phyloP scores from a whole-genome alignment of 331 rosid genomes.

The Dryas integrifolia region DNA sequence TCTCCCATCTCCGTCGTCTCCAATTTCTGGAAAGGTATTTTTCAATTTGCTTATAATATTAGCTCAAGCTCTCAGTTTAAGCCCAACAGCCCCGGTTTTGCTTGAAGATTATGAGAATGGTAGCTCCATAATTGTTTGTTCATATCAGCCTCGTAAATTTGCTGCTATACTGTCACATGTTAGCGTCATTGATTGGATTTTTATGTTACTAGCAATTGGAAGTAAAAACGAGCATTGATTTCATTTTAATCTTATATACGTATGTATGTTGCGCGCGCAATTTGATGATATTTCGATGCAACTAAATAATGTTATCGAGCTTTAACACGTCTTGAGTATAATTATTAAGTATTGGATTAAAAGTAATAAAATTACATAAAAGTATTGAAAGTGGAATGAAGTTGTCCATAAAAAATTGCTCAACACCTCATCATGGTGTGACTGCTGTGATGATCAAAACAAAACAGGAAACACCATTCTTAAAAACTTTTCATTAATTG shows the following conservation, averaged over 20 bases:
- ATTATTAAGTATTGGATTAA: background rate
- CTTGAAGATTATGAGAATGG: background rate
- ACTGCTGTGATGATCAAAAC: background rate
- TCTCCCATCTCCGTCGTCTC: conserved; percentile 78
- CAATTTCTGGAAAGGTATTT: conserved; percentile 82
- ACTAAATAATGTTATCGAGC: background rate
- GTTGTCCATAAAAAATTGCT: background rate
- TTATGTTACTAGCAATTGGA: background rate
- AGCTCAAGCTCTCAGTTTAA: background rate
- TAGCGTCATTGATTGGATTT: background rate
- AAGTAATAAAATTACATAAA: background rate
- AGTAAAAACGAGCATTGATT: background rate
- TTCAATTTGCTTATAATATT: background rate
- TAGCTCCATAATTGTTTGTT: background rate
- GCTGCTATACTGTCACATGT: background rate
- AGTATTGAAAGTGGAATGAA: background rate
- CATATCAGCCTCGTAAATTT: background rate
- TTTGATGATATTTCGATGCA: background rate
- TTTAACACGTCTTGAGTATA: background rate
- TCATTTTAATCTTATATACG: background rate
- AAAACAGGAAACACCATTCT: background rate
- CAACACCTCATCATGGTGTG: background rate
- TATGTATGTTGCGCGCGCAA: background rate
- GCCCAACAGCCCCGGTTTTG: background rate
- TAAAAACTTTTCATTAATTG: background rate